Percentiles rank a stretch among this genome's conserved stretches.
Conservation (phyloP, 768 basidiomycete genomes). For the Collybia sp. region DNA sequence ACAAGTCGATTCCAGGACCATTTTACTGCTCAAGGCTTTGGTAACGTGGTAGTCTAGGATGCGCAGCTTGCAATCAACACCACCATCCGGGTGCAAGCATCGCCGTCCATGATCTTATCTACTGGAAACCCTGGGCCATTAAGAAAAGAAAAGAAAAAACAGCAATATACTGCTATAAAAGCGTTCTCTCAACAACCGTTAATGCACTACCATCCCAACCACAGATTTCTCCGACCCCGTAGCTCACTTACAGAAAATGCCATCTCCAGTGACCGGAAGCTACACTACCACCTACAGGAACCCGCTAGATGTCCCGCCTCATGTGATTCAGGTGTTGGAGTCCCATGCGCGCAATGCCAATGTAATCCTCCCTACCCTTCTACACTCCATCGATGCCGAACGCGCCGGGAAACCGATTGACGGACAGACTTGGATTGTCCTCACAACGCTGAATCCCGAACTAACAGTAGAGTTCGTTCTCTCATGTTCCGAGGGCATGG, state of each 20-base stretch:
- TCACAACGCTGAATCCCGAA: conserved; percentile 8
- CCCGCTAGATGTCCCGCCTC: conserved; percentile 29
- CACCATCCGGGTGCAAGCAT: no score
- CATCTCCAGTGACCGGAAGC: background rate
- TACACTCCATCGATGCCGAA: conserved; percentile 21
- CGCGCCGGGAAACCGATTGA: background rate
- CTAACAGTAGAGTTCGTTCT: conserved; percentile 46
- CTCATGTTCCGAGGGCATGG: conserved; percentile 48
- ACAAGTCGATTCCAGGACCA: no score
- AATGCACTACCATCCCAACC: no score
- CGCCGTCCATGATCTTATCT: no score
- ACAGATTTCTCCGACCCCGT: background rate
- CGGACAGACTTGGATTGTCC: conserved; percentile 32
- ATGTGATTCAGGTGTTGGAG: conserved; percentile 31
- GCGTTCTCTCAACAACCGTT: no score
- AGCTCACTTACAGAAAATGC: conserved; percentile 2
- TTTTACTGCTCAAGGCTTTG: no score
- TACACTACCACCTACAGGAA: conserved; percentile 15
- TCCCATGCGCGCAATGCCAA: conserved; percentile 35
- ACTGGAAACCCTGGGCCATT: no score
- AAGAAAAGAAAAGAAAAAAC: no score
- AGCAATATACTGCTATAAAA: no score
- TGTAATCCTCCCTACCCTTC: conserved; percentile 31
- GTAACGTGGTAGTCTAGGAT: no score
- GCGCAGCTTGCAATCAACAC: no score